Conservation (phyloP, 2,329 filamentous ascomycete genomes). For the Metarhizium anisopliae region DNA sequence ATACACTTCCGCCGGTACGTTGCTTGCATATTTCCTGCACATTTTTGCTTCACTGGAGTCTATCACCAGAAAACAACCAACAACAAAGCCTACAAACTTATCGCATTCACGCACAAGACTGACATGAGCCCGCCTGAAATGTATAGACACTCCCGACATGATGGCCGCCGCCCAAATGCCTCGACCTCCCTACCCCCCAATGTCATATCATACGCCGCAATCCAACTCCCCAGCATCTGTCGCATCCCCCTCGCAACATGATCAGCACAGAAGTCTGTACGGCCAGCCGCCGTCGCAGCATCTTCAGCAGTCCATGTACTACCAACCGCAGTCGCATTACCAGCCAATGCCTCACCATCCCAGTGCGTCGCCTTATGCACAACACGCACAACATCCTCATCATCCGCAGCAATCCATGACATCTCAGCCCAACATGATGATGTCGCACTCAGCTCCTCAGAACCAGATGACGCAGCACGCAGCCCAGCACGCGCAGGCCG, state of each 20-base stretch:
- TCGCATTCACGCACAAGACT: conserved; percentile 7
- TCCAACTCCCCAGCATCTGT: conserved; percentile 92
- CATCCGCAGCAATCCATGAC: conserved; percentile 42
- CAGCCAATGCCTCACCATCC: conserved; percentile 58
- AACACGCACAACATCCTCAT: conserved; percentile 41
- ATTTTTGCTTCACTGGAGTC: background rate
- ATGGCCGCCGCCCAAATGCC: conserved; percentile 62
- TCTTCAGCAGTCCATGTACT: conserved; percentile 75
- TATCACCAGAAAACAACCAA: background rate
- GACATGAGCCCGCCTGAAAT: conserved; percentile 5
- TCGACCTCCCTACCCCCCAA: conserved; percentile 75
- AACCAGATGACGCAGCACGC: conserved; percentile 51
- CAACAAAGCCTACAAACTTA: background rate
- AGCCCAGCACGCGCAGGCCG: conserved; percentile 43
- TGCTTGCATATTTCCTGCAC: background rate
- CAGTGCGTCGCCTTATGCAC: conserved; percentile 50
- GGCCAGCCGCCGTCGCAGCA: conserved; percentile 70
- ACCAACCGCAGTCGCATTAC: conserved; percentile 51
- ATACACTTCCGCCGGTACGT: conserved; percentile 80
- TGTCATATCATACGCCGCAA: conserved; percentile 86
- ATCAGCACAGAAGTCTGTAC: conserved; percentile 84
- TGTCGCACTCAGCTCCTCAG: conserved; percentile 50
- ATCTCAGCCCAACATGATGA: conserved; percentile 57
- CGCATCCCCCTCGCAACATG: conserved; percentile 79
- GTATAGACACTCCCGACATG: conserved; percentile 51